phyloP scores from a whole-genome alignment of 2,329 filamentous ascomycete genomes.

The Graphilbum fragrans region DNA sequence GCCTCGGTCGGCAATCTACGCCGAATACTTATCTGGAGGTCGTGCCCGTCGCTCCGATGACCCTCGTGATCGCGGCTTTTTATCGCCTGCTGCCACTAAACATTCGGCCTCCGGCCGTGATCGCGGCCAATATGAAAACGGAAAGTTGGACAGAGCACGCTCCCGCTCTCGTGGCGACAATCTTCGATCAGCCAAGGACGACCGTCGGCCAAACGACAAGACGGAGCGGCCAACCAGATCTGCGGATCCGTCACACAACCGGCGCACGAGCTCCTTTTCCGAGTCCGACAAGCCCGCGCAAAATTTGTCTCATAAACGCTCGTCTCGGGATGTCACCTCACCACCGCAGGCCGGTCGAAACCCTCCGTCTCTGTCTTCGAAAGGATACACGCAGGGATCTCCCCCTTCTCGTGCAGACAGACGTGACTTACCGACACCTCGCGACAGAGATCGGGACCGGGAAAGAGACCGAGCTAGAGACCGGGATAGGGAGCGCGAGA shows the following conservation, averaged over 20 bases:
- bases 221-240: slow-evolving; percentile 1
- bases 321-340: slow-evolving; percentile 8
- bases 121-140: slow-evolving; percentile 25
- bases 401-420: not conserved
- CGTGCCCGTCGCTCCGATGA: slow-evolving; percentile 20
- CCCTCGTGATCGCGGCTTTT: slow-evolving; percentile 19
- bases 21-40: slow-evolving; percentile 13
- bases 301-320: slow-evolving; percentile 5
- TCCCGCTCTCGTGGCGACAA: slow-evolving; percentile 10
- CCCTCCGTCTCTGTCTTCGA: slow-evolving; percentile 11
- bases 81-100: slow-evolving; percentile 31
- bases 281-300: slow-evolving; percentile 10
- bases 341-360: slow-evolving; percentile 6
- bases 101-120: slow-evolving; percentile 28
- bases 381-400: not conserved
- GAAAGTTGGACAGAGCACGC: not conserved
- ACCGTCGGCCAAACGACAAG: slow-evolving; percentile 1
- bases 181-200: slow-evolving; percentile 1
- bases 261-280: slow-evolving; percentile 20
- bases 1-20: slow-evolving; percentile 21
- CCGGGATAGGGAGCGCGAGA: not conserved
- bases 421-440: not conserved
- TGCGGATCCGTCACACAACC: slow-evolving; percentile 12
- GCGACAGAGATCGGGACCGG: not conserved
- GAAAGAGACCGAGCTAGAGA: not conserved